A percentile compares a stretch with the other conserved stretches of the same genome.
Conservation (phyloP, 163 green algal genomes). For the Chlamydomonas reinhardtii region DNA sequence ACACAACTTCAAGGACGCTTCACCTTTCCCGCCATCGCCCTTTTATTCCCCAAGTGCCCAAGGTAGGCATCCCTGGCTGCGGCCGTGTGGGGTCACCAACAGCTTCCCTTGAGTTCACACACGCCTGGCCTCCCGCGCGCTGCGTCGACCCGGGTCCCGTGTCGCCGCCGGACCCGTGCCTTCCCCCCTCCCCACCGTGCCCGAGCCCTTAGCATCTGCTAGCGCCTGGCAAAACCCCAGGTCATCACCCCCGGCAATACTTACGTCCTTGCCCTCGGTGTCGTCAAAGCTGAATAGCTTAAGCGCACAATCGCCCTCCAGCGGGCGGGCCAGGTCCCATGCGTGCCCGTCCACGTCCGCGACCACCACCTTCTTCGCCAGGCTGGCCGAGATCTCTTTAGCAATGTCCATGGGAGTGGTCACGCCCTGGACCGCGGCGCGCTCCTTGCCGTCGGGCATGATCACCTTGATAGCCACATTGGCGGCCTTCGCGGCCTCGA, state of each 20-base stretch:
- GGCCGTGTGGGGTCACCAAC: no score
- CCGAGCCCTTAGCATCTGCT: no score
- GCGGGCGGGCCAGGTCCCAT: conserved; percentile 94
- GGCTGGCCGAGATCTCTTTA: conserved; percentile 84
- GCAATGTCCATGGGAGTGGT: conserved; percentile 97
- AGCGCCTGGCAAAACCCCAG: background rate
- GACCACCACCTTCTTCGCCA: conserved; percentile 95
- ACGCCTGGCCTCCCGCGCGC: no score
- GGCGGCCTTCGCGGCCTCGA: conserved; percentile 78
- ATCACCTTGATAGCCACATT: conserved; percentile 83
- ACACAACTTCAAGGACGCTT: no score
- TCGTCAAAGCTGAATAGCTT: conserved; percentile 86
- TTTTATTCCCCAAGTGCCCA: no score
- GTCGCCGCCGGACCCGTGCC: no score
- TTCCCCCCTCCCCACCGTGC: no score
- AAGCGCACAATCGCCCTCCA: conserved; percentile 92
- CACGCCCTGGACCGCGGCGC: conserved; percentile 78
- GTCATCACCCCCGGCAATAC: background rate
- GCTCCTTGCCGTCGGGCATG: conserved; percentile 83
- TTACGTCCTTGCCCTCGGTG: conserved; percentile 85
- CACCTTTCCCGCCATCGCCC: no score
- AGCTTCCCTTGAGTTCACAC: no score
- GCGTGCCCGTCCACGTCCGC: conserved; percentile 85
- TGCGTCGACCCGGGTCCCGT: no score
- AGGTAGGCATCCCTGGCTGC: no score